Evolutionary conservation across 75 land plant species (phyloP).

Genomic region (Chamaecyparis obtusa): DNA sequence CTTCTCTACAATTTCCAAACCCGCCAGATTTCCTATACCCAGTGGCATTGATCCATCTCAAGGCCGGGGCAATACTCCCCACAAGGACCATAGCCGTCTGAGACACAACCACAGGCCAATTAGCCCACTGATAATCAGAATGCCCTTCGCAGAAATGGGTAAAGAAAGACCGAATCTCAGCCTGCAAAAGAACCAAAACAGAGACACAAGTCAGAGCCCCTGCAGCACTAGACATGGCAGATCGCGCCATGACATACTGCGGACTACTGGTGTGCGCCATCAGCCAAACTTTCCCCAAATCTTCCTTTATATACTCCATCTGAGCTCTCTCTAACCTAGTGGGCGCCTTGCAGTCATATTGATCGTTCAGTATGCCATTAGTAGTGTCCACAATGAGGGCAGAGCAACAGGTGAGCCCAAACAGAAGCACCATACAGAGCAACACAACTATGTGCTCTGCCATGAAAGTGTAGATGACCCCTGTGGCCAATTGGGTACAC

Average conservation of each 20-base stretch:
- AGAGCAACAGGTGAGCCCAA: conserved; percentile 25
- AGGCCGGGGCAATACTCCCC: conserved; percentile 38
- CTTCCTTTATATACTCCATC: conserved; percentile 14
- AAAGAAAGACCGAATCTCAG: conserved; percentile 21
- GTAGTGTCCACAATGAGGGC: conserved; percentile 31
- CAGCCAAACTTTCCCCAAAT: conserved; percentile 38
- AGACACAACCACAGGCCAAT: conserved; percentile 16
- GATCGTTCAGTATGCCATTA: conserved; percentile 22
- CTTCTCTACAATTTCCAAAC: neutral
- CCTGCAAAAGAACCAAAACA: conserved; percentile 25
- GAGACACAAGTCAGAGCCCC: conserved; percentile 28
- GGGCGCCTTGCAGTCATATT: conserved; percentile 23
- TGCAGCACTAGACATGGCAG: conserved; percentile 24
- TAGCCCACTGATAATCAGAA: conserved; percentile 45
- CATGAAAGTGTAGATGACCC: conserved; percentile 30
- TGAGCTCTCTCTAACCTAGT: conserved; percentile 10
- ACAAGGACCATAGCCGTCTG: conserved; percentile 28
- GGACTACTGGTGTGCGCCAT: conserved; percentile 46
- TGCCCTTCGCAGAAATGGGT: conserved; percentile 28
- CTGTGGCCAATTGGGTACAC: conserved; percentile 34
- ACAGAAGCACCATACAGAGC: conserved; percentile 32
- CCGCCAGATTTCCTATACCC: conserved; percentile 13
- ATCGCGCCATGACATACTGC: conserved; percentile 45
- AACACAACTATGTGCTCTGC: conserved; percentile 24
- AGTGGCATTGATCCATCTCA: conserved; percentile 33